Evolutionary conservation across 1,284 basidiomycete species (phyloP).

Genomic region (Porodaedalea pini): DNA sequence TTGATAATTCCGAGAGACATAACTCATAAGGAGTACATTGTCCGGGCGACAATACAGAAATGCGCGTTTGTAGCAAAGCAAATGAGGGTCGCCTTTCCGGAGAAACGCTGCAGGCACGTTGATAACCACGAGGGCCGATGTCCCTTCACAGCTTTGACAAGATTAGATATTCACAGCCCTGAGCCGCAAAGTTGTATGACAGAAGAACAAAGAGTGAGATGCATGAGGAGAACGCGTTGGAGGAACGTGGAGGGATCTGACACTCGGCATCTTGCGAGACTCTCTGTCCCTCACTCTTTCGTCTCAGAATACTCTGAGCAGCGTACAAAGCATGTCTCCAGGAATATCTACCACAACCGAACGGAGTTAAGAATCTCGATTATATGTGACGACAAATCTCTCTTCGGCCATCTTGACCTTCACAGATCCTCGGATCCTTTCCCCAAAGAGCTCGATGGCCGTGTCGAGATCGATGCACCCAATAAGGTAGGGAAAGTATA

Average conservation of each 20-base stretch:
- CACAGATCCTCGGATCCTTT: no score
- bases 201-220: not conserved
- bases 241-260: not conserved
- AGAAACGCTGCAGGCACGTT: slow-evolving; percentile 15
- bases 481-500: no score
- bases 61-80: not conserved
- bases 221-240: not conserved
- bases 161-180: slow-evolving; percentile 8
- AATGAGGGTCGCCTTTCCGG: not conserved
- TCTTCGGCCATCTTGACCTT: no score
- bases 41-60: not conserved
- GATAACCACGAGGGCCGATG: slow-evolving; percentile 12
- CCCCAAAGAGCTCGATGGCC: no score
- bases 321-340: no score
- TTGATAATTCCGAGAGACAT: not conserved
- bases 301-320: no score
- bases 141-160: slow-evolving; percentile 2
- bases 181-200: not conserved
- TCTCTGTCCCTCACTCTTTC: no score
- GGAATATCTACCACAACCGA: no score
- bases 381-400: no score
- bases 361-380: no score
- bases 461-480: no score
- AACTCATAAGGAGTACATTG: slow-evolving; percentile 5
- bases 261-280: not conserved